A percentile compares a stretch with the other conserved stretches of the same genome.
Evolutionary conservation across 2,329 filamentous ascomycete genomes (phyloP).

Genomic region (Colletotrichum graminicola): DNA sequence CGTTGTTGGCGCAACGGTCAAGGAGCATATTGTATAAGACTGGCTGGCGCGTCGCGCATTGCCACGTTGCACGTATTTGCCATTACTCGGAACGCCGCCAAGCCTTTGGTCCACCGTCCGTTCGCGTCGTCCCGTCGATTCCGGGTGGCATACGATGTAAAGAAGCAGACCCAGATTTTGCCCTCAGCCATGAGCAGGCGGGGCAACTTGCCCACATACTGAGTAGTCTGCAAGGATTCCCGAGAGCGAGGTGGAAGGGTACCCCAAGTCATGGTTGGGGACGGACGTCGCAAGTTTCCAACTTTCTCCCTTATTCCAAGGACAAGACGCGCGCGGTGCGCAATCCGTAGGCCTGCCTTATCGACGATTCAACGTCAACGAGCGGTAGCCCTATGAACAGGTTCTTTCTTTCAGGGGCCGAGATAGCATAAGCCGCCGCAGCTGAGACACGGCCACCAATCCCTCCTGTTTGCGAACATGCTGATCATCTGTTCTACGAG

Average conservation of each 20-base stretch:
- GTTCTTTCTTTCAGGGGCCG: not conserved
- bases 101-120: not conserved
- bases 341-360: not conserved
- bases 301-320: not conserved
- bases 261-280: conserved; percentile 12
- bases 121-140: not conserved
- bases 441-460: conserved; percentile 28
- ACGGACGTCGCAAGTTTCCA: not conserved
- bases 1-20: conserved; percentile 15
- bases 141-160: not conserved
- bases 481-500: conserved; percentile 36
- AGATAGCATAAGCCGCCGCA: conserved; percentile 9
- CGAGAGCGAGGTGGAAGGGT: conserved; percentile 11
- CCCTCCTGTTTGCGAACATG: not conserved
- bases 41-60: conserved; percentile 13
- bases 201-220: conserved; percentile 24
- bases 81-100: not conserved
- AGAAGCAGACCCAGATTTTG: conserved; percentile 9
- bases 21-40: conserved; percentile 11
- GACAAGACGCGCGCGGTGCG: not conserved
- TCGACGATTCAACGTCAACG: not conserved
- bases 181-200: conserved; percentile 14
- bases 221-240: conserved; percentile 21
- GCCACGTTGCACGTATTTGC: conserved; percentile 12
- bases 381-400: conserved; percentile 22